phyloP scores from a whole-genome alignment of 2,329 filamentous ascomycete genomes.

The Fusarium equiseti region DNA sequence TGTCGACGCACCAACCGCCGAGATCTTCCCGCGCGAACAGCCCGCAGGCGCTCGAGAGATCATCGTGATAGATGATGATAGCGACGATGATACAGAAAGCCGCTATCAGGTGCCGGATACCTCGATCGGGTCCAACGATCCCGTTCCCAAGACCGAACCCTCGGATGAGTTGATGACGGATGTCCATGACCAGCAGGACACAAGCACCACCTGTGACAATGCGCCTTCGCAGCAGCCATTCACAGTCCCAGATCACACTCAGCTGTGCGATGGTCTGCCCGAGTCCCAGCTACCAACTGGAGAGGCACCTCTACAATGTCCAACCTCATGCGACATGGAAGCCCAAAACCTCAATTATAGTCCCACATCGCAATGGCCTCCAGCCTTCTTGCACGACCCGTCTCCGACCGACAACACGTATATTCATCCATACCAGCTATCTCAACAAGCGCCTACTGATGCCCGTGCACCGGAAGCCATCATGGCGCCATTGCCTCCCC shows the following conservation, averaged over 20 bases:
- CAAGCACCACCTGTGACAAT: neutral
- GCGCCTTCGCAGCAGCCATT: no score
- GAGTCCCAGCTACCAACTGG: rapidly evolving
- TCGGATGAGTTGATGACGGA: neutral
- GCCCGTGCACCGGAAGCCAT: neutral
- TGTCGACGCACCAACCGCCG: neutral
- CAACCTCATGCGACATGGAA: rapidly evolving
- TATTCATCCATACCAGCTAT: rapidly evolving
- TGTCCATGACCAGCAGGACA: rapidly evolving
- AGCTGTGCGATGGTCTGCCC: rapidly evolving
- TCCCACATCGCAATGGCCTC: neutral
- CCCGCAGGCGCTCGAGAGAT: neutral
- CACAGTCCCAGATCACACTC: no score
- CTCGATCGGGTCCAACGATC: rapidly evolving
- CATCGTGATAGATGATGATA: neutral
- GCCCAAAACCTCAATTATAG: rapidly evolving
- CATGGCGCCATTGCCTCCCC: neutral
- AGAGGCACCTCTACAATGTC: rapidly evolving
- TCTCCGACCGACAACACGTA: neutral
- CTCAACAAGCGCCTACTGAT: neutral
- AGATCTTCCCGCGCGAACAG: neutral
- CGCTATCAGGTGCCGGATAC: no score
- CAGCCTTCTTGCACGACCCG: neutral
- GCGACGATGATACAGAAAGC: neutral
- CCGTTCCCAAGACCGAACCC: neutral